Percentiles rank a stretch among this genome's conserved stretches.
These are phyloP conservation scores for Fraxinus dipetala DNA, from an alignment of 305 asterid genomes.

Conservation along the genomic window DNA sequence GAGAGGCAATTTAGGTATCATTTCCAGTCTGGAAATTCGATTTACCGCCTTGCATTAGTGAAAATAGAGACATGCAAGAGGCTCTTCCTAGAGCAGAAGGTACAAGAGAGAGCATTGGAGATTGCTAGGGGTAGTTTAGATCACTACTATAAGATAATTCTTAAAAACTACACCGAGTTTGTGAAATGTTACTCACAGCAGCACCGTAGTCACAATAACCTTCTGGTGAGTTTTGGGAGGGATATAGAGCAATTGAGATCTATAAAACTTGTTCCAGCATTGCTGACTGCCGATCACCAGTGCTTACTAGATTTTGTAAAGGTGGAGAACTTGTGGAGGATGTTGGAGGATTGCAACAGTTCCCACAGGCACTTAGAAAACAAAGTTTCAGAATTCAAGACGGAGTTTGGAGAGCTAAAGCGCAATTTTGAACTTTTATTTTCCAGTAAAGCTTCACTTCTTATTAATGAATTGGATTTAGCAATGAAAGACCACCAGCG, in stretches of 20 bases:
- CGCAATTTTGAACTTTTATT: constrained; percentile 63
- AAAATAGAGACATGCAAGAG: constrained; percentile 60
- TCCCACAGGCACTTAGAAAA: constrained; percentile 87
- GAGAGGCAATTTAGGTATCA: constrained; percentile 91
- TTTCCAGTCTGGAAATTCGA: constrained; percentile 70
- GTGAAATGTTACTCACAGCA: constrained; percentile 71
- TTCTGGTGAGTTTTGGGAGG: constrained; percentile 64
- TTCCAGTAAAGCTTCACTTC: constrained; percentile 65
- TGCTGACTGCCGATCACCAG: constrained; percentile 58
- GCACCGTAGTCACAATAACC: constrained; percentile 60
- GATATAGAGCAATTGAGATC: constrained; percentile 76
- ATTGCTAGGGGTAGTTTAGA: constrained; percentile 83
- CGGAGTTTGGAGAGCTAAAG: constrained; percentile 81
- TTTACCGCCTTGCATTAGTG: constrained; percentile 57
- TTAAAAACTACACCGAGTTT: constrained; percentile 70
- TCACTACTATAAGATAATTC: constrained; percentile 71
- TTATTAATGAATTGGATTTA: constrained; percentile 62
- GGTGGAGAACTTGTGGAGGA: constrained; percentile 76
- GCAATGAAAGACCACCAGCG: constrained; percentile 66
- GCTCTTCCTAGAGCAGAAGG: constrained; percentile 72
- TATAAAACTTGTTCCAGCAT: constrained; percentile 57
- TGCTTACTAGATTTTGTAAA: constrained; percentile 81
- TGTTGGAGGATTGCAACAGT: constrained; percentile 70
- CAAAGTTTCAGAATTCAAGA: constrained; percentile 81
- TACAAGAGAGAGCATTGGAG: constrained; percentile 86